Base-by-base conservation (phyloP, 2,329 filamentous ascomycete genomes). In the Penicillium hesseltinei region DNA sequence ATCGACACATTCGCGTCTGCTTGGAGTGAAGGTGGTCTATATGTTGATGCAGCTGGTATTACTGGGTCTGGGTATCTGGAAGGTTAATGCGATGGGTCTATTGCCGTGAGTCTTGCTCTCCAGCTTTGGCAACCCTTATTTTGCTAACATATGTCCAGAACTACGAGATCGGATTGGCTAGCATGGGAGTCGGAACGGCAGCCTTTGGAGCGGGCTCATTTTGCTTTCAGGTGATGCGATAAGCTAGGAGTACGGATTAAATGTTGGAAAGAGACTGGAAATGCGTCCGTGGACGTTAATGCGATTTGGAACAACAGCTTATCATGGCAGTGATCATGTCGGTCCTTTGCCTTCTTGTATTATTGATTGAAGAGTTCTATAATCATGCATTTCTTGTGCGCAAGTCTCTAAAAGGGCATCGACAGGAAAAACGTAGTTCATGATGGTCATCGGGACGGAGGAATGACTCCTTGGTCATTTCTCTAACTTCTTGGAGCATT, bases 161-260 rank as follows among this genome's bases (percentile, higher is more conserved):
- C 94, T 53, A 97, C 94, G 58, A 87, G 91, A 72, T 96, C 92
- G 64, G 94, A 99, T 75, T 99, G 94, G 94, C 80, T 99, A 68
- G 93, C 93, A 56, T 99, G 94, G 94, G 94, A 99, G 74, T 81
- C 82, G 19, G 86, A 89, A 72, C 83, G 90, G 70, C 81, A 86
- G 63, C 83, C 88, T 17, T 66, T 89, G 61, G 89, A 92, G 71
- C 77, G 81, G 61, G 86, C 88, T 9, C 81, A 88, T 58, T 81
- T 85, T 63, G 86, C 85, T 27, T 79, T 89, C 59, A 66, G 69
- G 57, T 77, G 62, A 72, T 59, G 29, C 4, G 2, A 15, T 29
- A 11, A 1, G 19, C 45, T 23, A 13, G 17, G 10, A 49, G 13
- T 21, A 44, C 4, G 25, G 38, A 5, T 21, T 36, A 36, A 43